These are phyloP conservation scores for Medicago arabica DNA, from an alignment of 306 rosid genomes.

Conservation along the genomic window DNA sequence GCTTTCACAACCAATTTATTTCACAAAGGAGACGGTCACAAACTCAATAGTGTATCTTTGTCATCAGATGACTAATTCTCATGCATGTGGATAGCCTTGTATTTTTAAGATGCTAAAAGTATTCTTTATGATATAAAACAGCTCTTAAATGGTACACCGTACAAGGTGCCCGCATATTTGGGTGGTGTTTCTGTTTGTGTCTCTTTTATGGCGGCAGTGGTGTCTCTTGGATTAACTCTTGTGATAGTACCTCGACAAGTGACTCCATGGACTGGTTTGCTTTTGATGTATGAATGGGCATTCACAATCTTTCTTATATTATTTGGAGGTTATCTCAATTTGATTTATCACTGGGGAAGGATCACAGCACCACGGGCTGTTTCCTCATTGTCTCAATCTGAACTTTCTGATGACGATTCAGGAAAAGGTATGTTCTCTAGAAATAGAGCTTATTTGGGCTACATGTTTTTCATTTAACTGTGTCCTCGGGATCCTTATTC, in stretches of 20 bases:
- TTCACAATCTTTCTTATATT: slow-evolving; percentile 72
- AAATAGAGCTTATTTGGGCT: slow-evolving; percentile 25
- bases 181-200: slow-evolving; percentile 71
- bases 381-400: slow-evolving; percentile 55
- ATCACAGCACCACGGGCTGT: slow-evolving; percentile 51
- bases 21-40: slow-evolving; percentile 13
- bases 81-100: slow-evolving; percentile 7
- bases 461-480: slow-evolving; percentile 12
- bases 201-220: slow-evolving; percentile 68
- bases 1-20: slow-evolving; percentile 8
- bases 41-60: slow-evolving; percentile 1
- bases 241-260: slow-evolving; percentile 85
- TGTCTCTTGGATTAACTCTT: slow-evolving; percentile 68
- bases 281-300: slow-evolving; percentile 93
- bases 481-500: slow-evolving; percentile 4
- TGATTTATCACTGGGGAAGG: slow-evolving; percentile 74
- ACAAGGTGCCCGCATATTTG: slow-evolving; percentile 77
- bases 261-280: slow-evolving; percentile 94
- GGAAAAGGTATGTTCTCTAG: slow-evolving; percentile 68
- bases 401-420: slow-evolving; percentile 63
- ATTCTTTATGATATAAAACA: slow-evolving; percentile 40
- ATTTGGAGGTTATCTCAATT: slow-evolving; percentile 79
- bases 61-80: slow-evolving; percentile 22
- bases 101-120: slow-evolving; percentile 11
- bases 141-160: slow-evolving; percentile 54